Percentiles rank a stretch among this genome's conserved stretches.
phyloP scores from a whole-genome alignment of 2,329 filamentous ascomycete genomes.

The Fusarium scirpi region DNA sequence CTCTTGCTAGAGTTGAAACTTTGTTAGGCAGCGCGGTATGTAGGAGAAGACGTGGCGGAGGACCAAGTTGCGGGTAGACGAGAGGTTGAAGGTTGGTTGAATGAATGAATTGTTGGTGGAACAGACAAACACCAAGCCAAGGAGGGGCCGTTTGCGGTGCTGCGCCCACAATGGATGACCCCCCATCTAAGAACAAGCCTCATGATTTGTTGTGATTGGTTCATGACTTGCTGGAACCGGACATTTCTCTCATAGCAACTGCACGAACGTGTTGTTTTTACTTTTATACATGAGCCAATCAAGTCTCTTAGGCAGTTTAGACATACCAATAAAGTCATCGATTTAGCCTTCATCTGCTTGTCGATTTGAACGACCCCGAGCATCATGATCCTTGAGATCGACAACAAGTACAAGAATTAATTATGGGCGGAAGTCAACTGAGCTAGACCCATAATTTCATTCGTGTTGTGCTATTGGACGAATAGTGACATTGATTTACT shows the following conservation, averaged over 20 bases:
- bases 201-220: constrained; percentile 21
- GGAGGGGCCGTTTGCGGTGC: constrained; percentile 41
- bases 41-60: constrained; percentile 13
- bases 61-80: constrained; percentile 26
- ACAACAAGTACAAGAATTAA: constrained; percentile 7
- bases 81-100: constrained; percentile 13
- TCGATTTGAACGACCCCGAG: not conserved
- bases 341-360: not conserved
- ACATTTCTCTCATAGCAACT: not conserved
- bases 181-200: constrained; percentile 23
- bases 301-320: not conserved
- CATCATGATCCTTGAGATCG: constrained; percentile 10
- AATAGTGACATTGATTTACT: not conserved
- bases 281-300: not conserved
- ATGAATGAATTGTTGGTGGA: constrained; percentile 17
- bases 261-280: constrained; percentile 1
- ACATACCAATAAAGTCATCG: not conserved
- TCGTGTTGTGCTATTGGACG: constrained; percentile 40
- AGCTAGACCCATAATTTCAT: constrained; percentile 37
- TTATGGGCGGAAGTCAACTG: constrained; percentile 8
- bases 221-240: not conserved
- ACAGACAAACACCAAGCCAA: constrained; percentile 18
- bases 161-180: constrained; percentile 27
- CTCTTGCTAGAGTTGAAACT: constrained; percentile 3
- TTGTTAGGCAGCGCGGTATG: not conserved